Percentiles rank a stretch among this genome's conserved stretches.
Evolutionary conservation across 2,329 filamentous ascomycete genomes (phyloP).

Genomic region (Xylaria hypoxylon): DNA sequence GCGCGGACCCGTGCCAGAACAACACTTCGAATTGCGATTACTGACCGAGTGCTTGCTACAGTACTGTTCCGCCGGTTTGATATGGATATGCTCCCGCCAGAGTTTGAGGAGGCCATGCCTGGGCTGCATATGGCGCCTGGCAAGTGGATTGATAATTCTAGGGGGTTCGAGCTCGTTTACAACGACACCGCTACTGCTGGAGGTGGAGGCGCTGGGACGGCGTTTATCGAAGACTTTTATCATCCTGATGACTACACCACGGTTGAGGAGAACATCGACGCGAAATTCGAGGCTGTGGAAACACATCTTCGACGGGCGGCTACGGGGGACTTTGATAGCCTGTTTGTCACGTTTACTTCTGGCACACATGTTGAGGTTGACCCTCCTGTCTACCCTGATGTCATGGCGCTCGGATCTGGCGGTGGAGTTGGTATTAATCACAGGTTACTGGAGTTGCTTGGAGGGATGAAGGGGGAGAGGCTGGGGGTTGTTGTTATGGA

Average conservation of each 20-base stretch:
- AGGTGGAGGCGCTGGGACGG: constrained; percentile 49
- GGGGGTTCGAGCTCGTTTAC: constrained; percentile 57
- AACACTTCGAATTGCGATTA: background rate
- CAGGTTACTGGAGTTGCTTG: constrained; percentile 53
- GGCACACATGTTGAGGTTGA: constrained; percentile 55
- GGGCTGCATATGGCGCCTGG: constrained; percentile 60
- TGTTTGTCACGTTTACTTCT: constrained; percentile 63
- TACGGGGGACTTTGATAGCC: constrained; percentile 44
- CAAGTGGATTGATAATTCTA: constrained; percentile 58
- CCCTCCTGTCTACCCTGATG: constrained; percentile 56
- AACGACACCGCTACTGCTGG: constrained; percentile 50
- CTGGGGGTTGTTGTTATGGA: constrained; percentile 66
- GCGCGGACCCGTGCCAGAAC: no score
- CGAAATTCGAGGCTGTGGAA: constrained; percentile 58
- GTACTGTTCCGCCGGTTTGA: constrained; percentile 60
- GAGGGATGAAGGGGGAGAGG: constrained; percentile 55
- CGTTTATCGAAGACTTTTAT: constrained; percentile 64
- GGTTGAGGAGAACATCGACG: constrained; percentile 55
- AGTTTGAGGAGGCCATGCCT: constrained; percentile 54
- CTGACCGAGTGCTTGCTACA: background rate
- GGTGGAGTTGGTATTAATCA: constrained; percentile 59
- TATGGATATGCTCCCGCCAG: constrained; percentile 44
- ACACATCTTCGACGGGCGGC: constrained; percentile 56
- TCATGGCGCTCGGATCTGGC: constrained; percentile 57
- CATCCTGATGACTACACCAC: constrained; percentile 51